Conservation (phyloP, 768 basidiomycete genomes). For the Infundibulicybe gibba region DNA sequence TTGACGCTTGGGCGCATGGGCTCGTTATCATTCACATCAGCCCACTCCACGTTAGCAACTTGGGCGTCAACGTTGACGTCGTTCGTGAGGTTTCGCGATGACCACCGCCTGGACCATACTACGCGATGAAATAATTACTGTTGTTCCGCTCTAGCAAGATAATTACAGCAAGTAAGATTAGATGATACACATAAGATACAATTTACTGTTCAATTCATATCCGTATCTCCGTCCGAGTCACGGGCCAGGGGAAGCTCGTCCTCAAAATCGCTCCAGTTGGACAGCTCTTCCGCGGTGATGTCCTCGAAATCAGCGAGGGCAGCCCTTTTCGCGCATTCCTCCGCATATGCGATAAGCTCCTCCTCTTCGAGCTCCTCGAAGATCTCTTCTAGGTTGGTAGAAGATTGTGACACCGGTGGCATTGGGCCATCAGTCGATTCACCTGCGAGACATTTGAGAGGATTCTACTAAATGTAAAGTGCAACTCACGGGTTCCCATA, state of each 20-base stretch:
- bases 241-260: slow-evolving; percentile 7
- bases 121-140: no score
- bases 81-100: no score
- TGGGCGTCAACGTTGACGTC: no score
- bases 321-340: slow-evolving; percentile 40
- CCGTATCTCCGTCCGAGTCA: slow-evolving; percentile 26
- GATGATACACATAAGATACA: no score
- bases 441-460: background rate
- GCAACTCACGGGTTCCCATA: slow-evolving; percentile 25
- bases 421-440: background rate
- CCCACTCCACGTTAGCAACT: no score
- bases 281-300: slow-evolving; percentile 37
- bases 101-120: no score
- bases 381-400: slow-evolving; percentile 15
- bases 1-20: no score
- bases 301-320: slow-evolving; percentile 46
- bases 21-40: no score
- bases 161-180: no score
- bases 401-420: slow-evolving; percentile 2
- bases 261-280: slow-evolving; percentile 29
- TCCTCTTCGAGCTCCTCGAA: slow-evolving; percentile 52
- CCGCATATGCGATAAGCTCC: slow-evolving; percentile 57
- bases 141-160: no score
- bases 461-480: no score
- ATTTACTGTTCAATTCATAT: slow-evolving; percentile 10